Evolutionary conservation across 2,329 filamentous ascomycete species (phyloP).

Genomic region (Botrytis elliptica): DNA sequence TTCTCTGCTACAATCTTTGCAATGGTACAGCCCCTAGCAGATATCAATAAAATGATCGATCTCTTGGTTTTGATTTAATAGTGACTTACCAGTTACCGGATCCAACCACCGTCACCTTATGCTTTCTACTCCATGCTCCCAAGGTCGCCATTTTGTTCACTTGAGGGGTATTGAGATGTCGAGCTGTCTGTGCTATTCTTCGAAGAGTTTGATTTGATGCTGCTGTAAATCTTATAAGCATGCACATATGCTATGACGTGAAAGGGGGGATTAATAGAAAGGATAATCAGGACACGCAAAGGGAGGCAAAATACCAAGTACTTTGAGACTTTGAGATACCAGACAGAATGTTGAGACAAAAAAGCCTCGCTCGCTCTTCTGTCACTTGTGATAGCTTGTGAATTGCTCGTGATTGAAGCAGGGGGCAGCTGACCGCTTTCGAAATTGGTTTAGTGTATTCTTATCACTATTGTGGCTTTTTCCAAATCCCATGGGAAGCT

Average conservation of each 20-base stretch:
- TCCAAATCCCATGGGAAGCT: slow-evolving; percentile 4
- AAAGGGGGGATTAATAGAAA: background rate
- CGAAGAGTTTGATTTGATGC: slow-evolving; percentile 28
- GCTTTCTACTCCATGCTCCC: slow-evolving; percentile 63
- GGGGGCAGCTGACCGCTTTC: slow-evolving; percentile 10
- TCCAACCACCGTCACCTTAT: slow-evolving; percentile 91
- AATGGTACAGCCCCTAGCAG: slow-evolving; percentile 84
- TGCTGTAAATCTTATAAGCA: slow-evolving; percentile 29
- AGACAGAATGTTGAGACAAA: background rate
- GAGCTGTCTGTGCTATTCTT: slow-evolving; percentile 28
- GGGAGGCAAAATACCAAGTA: slow-evolving; percentile 3
- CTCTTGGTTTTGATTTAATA: background rate
- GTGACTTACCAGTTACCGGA: slow-evolving; percentile 85
- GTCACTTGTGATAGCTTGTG: slow-evolving; percentile 10
- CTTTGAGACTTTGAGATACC: background rate
- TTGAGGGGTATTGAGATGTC: slow-evolving; percentile 27
- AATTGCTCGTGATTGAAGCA: slow-evolving; percentile 1
- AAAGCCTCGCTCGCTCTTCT: slow-evolving; percentile 11
- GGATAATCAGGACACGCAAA: slow-evolving; percentile 2
- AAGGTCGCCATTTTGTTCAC: slow-evolving; percentile 39
- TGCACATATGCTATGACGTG: slow-evolving; percentile 15
- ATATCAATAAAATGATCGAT: slow-evolving; percentile 18
- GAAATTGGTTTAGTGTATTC: background rate
- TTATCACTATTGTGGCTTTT: slow-evolving; percentile 1
- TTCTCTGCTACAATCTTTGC: slow-evolving; percentile 97